These are phyloP conservation scores for Candida silvicultrix DNA, from an alignment of 805 yeast species.

Conservation along the genomic window DNA sequence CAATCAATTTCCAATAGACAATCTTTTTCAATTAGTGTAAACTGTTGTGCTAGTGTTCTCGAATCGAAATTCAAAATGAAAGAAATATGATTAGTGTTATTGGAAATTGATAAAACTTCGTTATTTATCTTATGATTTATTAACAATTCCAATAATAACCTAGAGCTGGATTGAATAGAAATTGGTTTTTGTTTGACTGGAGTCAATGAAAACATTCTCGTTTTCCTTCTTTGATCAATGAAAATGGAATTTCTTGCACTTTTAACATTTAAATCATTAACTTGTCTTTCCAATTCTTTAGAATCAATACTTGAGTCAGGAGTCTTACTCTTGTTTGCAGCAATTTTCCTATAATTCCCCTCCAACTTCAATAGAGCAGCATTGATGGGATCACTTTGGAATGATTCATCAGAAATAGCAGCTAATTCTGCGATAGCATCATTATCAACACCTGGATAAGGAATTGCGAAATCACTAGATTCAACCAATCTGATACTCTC, in stretches of 20 bases:
- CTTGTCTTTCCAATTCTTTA: slow-evolving; percentile 11
- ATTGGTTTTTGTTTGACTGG: slow-evolving; percentile 22
- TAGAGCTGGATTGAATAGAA: slow-evolving; percentile 21
- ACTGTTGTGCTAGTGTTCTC: slow-evolving; percentile 62
- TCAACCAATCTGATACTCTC: slow-evolving; percentile 1
- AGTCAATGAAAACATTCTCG: slow-evolving; percentile 28
- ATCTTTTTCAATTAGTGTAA: slow-evolving; percentile 84
- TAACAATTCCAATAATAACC: slow-evolving; percentile 34
- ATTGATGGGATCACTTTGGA: slow-evolving; percentile 61
- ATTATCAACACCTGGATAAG: slow-evolving; percentile 43
- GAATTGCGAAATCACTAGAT: slow-evolving; percentile 16
- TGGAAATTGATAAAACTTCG: slow-evolving; percentile 15
- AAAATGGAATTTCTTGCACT: slow-evolving; percentile 24
- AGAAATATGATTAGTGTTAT: slow-evolving; percentile 61
- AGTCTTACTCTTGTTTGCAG: not conserved
- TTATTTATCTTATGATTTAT: slow-evolving; percentile 16
- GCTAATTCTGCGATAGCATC: slow-evolving; percentile 71
- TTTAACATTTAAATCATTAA: slow-evolving; percentile 12
- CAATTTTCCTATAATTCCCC: slow-evolving; percentile 40
- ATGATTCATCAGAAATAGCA: slow-evolving; percentile 75
- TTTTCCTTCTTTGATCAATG: slow-evolving; percentile 32
- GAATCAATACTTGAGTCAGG: slow-evolving; percentile 13
- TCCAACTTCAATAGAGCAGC: slow-evolving; percentile 74
- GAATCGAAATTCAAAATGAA: slow-evolving; percentile 74
- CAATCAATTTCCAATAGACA: slow-evolving; percentile 82